These are phyloP conservation scores for Acmispon strigosus DNA, from an alignment of 306 rosid species.

Conservation along the genomic window DNA sequence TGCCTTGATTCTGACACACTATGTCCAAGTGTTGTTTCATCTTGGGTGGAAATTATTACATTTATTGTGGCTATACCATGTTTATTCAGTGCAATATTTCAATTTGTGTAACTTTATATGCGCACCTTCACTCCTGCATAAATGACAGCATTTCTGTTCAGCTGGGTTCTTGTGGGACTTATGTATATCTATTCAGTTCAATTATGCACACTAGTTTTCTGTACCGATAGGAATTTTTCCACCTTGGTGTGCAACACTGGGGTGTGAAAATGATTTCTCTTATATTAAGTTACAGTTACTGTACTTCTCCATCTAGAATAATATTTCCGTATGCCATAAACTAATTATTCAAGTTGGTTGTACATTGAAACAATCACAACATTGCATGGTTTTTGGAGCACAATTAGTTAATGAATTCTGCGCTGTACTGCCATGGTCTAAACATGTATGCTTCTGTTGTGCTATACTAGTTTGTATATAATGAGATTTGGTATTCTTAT, in stretches of 20 bases:
- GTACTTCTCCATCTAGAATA: not conserved
- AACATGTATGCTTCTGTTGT: not conserved
- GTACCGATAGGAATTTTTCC: not conserved
- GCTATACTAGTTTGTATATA: conserved; percentile 3
- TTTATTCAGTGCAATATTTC: not conserved
- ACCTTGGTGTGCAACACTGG: not conserved
- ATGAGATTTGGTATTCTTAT: not conserved
- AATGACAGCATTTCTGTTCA: not conserved
- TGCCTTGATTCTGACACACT: not conserved
- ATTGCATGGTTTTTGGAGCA: not conserved
- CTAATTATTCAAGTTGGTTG: not conserved
- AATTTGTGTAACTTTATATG: not conserved
- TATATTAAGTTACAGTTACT: not conserved
- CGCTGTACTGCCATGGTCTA: not conserved
- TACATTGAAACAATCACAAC: not conserved
- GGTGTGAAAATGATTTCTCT: not conserved
- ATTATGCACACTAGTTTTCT: not conserved
- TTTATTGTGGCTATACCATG: not conserved
- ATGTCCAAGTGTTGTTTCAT: not conserved
- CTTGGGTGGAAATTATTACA: not conserved
- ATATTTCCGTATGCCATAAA: not conserved
- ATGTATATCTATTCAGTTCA: not conserved
- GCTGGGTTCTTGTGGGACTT: not conserved
- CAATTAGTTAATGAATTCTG: not conserved
- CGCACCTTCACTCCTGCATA: not conserved